Conservation (phyloP, 345 rosid species). For the Eucalyptus pumila region DNA sequence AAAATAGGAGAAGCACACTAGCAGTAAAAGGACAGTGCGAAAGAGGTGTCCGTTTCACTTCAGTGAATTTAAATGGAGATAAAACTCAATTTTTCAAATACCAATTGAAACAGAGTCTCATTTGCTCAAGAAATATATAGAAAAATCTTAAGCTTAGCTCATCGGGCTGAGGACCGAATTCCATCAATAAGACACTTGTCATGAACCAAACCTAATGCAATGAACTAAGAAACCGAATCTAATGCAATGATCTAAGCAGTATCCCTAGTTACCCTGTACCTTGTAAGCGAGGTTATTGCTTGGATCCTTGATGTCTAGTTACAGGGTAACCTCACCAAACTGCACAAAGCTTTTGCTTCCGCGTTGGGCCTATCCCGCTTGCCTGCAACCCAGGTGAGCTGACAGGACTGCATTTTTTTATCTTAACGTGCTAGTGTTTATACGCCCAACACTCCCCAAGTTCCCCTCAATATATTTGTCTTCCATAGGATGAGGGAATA, state of each 20-base stretch:
- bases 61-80: background rate
- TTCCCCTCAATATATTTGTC: too few relatives aligned
- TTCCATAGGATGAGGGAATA: too few relatives aligned
- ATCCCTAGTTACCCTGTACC: too few relatives aligned
- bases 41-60: background rate
- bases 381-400: accelerated
- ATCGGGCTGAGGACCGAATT: background rate
- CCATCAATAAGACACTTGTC: background rate
- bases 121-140: background rate
- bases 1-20: too few relatives aligned
- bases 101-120: background rate
- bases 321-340: too few relatives aligned
- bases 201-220: background rate
- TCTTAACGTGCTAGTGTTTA: too few relatives aligned
- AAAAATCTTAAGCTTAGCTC: background rate
- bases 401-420: accelerated
- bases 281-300: too few relatives aligned
- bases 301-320: too few relatives aligned
- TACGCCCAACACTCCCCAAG: too few relatives aligned
- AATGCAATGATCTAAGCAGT: too few relatives aligned
- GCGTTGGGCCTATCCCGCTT: accelerated
- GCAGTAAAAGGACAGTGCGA: background rate
- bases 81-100: background rate
- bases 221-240: background rate
- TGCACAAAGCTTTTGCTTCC: too few relatives aligned